Conservation (phyloP, 495 filamentous ascomycete genomes). For the Annulohypoxylon stygium region DNA sequence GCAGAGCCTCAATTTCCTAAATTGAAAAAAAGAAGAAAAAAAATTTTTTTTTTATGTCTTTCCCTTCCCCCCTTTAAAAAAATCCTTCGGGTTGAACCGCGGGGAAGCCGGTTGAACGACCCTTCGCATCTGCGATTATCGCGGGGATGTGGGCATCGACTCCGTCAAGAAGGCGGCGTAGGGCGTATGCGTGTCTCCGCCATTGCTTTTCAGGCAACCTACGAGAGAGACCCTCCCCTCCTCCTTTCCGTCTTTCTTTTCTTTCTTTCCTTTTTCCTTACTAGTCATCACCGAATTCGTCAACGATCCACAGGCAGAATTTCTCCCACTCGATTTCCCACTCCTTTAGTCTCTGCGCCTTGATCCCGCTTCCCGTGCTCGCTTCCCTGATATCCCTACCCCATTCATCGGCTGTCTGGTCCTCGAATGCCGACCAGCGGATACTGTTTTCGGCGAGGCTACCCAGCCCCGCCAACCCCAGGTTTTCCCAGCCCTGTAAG, state of each 20-base stretch:
- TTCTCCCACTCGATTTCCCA: constrained; percentile 87
- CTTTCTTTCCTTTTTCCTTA: constrained; percentile 6
- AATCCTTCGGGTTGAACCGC: constrained; percentile 35
- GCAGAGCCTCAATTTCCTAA: constrained; percentile 39
- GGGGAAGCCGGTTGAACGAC: constrained; percentile 8
- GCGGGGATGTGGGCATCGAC: constrained; percentile 28
- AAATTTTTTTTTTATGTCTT: constrained; percentile 20
- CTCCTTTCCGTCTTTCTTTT: constrained; percentile 2
- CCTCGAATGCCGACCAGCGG: constrained; percentile 88
- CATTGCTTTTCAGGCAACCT: constrained; percentile 26
- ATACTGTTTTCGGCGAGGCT: constrained; percentile 93
- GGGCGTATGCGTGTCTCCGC: constrained; percentile 12
- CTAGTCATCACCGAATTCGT: constrained; percentile 76
- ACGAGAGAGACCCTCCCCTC: constrained; percentile 8
- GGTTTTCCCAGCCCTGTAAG: constrained; percentile 85
- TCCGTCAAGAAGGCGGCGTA: constrained; percentile 15
- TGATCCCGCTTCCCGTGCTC: constrained; percentile 76
- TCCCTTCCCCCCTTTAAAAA: constrained; percentile 11
- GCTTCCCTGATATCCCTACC: constrained; percentile 76
- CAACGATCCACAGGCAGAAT: constrained; percentile 92
- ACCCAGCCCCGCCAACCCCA: constrained; percentile 84
- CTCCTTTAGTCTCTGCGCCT: constrained; percentile 78
- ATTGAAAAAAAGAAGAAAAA: background rate
- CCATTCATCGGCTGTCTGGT: constrained; percentile 78
- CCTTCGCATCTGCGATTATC: constrained; percentile 15